Base-by-base conservation (phyloP, 2,329 filamentous ascomycete species). In the Colletotrichum orchidophilum region DNA sequence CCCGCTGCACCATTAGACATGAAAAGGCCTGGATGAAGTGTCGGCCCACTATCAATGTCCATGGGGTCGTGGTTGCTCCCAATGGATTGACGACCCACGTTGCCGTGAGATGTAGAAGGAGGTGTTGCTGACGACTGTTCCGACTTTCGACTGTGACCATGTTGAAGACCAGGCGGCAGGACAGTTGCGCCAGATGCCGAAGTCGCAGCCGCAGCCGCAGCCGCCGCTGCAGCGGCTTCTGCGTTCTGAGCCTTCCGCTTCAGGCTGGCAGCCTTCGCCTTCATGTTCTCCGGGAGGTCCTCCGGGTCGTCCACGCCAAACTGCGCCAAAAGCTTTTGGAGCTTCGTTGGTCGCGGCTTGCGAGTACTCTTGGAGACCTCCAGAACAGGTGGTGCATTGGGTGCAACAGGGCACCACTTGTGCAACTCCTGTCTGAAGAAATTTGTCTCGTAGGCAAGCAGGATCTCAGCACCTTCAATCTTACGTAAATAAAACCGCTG, bases 401-500 rank as follows among this genome's bases (percentile, higher is more conserved):
- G 93, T 1, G 96, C 95, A 29, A 98, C 94, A 3, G 95, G 95
- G 49, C 92, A 94, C 93, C 94, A 97, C 79, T 94, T 97, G 82
- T 99, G 96, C 67, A 99, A 87, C 78, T 98, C 95, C 79, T 97
- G 95, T 27, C 96, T 92, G 84, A 99, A 96, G 81, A 97, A 97
- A 79, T 99, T 99, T n/a, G 96, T 98, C 83, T 99, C 96, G 68
- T 92, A 93, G 0, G 95, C 90, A 2, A 99, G 86, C 3, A 99
- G 87, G 62, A 99, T 95, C 79, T 99, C 96, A 1, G 96, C 95
- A 3, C 96, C 96, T 82, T 99, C 96, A 64, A 99, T 95, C 83
- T 99, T 99, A 68, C 96, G 93, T 50, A 99, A 86, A 77, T 97
- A 98, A 81, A 99, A 99, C 6, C 97, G 91, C 80, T 98, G 93